Percentiles rank a stretch among this genome's conserved stretches.
Evolutionary conservation across 257 asterid genomes (phyloP).

Genomic region (Mitragyna speciosa): DNA sequence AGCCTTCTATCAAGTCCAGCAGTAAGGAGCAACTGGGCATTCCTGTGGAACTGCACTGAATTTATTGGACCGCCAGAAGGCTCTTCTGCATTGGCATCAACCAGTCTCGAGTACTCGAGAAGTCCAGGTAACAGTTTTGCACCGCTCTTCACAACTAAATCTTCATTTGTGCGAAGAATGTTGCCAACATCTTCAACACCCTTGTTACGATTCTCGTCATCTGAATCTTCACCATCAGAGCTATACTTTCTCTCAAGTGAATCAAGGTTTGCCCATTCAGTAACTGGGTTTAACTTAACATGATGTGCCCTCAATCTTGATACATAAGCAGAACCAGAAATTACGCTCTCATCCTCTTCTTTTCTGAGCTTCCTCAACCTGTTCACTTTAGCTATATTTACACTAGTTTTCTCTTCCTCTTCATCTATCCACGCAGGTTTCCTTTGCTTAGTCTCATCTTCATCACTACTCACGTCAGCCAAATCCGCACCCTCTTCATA

Average conservation of each 20-base stretch:
- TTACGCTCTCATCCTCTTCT: conserved; percentile 63
- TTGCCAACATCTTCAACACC: conserved; percentile 35
- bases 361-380: conserved; percentile 76
- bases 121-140: conserved; percentile 61
- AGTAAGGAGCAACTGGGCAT: conserved; percentile 79
- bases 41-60: conserved; percentile 87
- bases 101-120: conserved; percentile 74
- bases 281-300: conserved; percentile 76
- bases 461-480: conserved; percentile 26
- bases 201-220: conserved; percentile 44
- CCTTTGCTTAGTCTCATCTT: conserved; percentile 30
- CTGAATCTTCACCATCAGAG: conserved; percentile 72
- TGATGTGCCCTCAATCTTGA: conserved; percentile 90
- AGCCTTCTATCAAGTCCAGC: conserved; percentile 79
- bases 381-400: conserved; percentile 73
- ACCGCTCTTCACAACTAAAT: conserved; percentile 57
- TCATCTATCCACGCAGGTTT: conserved; percentile 85
- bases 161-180: conserved; percentile 67
- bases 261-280: conserved; percentile 79
- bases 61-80: conserved; percentile 60
- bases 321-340: conserved; percentile 64
- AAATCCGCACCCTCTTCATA: conserved; percentile 54
- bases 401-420: conserved; percentile 65
- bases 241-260: conserved; percentile 31
- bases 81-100: conserved; percentile 71